Percentiles rank a stretch among this genome's conserved stretches.
phyloP scores from a whole-genome alignment of 2,329 filamentous ascomycete species.

The Aspergillus costaricaensis region DNA sequence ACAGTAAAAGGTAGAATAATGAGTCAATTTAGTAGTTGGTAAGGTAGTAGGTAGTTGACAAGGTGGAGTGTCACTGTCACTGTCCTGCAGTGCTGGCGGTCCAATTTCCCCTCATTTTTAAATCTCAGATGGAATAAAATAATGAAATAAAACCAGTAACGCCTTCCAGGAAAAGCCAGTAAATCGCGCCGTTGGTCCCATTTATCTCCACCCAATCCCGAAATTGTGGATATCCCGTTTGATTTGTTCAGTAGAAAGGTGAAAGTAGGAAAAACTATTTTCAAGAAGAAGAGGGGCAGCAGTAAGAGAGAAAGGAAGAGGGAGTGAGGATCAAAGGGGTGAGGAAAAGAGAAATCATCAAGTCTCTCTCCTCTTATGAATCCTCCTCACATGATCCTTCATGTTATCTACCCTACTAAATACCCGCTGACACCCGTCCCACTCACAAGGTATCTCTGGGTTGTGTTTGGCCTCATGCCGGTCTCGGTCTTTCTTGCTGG shows the following conservation, averaged over 20 bases:
- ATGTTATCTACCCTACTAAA: slow-evolving; percentile 66
- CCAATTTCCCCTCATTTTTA: too few species aligned
- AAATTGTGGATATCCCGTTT: not conserved
- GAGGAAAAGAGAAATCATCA: slow-evolving; percentile 6
- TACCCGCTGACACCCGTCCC: slow-evolving; percentile 58
- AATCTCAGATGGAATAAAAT: too few species aligned
- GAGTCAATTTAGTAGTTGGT: too few species aligned
- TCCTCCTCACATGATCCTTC: slow-evolving; percentile 52
- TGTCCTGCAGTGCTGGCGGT: too few species aligned
- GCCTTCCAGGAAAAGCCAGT: not conserved
- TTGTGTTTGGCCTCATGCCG: slow-evolving; percentile 66
- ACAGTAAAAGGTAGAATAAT: too few species aligned
- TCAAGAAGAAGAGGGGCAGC: not conserved
- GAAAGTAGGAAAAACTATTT: too few species aligned
- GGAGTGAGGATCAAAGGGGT: not conserved
- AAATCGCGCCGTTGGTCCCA: not conserved
- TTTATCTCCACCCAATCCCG: not conserved
- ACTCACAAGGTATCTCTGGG: slow-evolving; percentile 61
- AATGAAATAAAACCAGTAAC: too few species aligned
- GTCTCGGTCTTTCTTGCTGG: slow-evolving; percentile 63
- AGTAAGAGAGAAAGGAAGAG: not conserved
- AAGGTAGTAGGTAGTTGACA: too few species aligned
- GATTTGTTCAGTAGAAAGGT: too few species aligned
- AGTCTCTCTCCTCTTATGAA: slow-evolving; percentile 36
- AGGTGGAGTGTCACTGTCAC: too few species aligned